Conservation (phyloP, 2,329 filamentous ascomycete genomes). For the Cercospora nicotianae region DNA sequence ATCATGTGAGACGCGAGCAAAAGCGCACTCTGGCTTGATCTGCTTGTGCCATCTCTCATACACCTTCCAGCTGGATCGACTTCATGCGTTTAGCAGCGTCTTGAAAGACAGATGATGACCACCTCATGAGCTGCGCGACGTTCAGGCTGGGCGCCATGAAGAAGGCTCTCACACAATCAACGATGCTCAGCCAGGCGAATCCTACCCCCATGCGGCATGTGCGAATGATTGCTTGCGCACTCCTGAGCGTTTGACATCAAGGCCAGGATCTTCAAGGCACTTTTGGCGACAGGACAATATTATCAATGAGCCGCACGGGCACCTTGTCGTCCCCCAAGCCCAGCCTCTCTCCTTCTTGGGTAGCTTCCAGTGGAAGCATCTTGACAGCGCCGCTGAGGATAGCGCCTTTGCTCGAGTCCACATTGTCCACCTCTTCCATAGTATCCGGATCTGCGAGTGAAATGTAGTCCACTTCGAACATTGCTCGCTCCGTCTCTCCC, state of each 20-base stretch:
- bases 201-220: neutral
- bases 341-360: conserved; percentile 67
- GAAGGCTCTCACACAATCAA: neutral
- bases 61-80: neutral
- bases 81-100: neutral
- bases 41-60: neutral
- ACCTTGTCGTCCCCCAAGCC: conserved; percentile 71
- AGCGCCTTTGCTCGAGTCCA: conserved; percentile 71
- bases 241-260: neutral
- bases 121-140: neutral
- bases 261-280: neutral
- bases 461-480: conserved; percentile 87
- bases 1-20: neutral
- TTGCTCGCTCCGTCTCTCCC: conserved; percentile 60
- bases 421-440: conserved; percentile 71
- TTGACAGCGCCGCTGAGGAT: conserved; percentile 88
- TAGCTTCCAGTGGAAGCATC: conserved; percentile 77
- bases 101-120: neutral
- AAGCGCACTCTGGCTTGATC: neutral
- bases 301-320: conserved; percentile 86
- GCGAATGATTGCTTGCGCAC: neutral
- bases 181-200: neutral
- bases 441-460: conserved; percentile 83
- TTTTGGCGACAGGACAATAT: conserved; percentile 54
- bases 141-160: neutral